Base-by-base conservation (phyloP, 768 basidiomycete genomes). In the Tulasnella sp. region DNA sequence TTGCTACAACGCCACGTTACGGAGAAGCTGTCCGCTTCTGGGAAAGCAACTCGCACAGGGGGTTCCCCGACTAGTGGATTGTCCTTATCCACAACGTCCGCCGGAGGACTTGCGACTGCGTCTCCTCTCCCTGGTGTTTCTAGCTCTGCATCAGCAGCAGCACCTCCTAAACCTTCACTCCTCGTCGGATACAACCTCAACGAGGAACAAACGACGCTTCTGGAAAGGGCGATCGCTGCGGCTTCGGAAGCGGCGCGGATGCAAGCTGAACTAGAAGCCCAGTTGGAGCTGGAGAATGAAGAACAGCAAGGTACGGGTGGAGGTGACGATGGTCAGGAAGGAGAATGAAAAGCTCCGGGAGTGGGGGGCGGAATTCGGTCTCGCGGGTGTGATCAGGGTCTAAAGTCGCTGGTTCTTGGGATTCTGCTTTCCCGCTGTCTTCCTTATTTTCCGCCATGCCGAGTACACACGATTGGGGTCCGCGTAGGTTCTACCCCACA, bases 251-350 rank as follows among this genome's bases (percentile, higher is more conserved):
- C 77, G 19, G 80, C 80, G 52, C 39, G 78, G 78, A 58, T 58
- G 71, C 80, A 81, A 68, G 80, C 80, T 7, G 80, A 81, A 74
- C 18, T 74, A 36, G 80, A 81, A 74, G 80, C 80, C n/a, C 76
- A 79, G 40, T 21, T 78, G 42, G 80, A 81, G 58, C n/a, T 76
- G 27, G 79, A 78, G 77, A 75, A 42, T 48, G 79, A 78, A 31
- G 80, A 75, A 75, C 38, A 80, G 12, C 44, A 14, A 18, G 74
- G 27, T 36, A 27, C 76, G 0, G 76, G 58, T 18, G 76, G 38
- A 34, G 52, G n/a, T 14, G 52, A 58, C 12, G 76, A 58, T 58
- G 52, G 58, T 12, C 46, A 68, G 21, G 39, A 74, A 46, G 73
- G 73, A 18, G 73, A 34, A 46, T 74, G 44, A 74, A 6, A n/a